Evolutionary conservation across 352 stramenopile genomes (phyloP), one percentile per base, ranked within the genome.

Genomic region (Pythium aquatile): DNA sequence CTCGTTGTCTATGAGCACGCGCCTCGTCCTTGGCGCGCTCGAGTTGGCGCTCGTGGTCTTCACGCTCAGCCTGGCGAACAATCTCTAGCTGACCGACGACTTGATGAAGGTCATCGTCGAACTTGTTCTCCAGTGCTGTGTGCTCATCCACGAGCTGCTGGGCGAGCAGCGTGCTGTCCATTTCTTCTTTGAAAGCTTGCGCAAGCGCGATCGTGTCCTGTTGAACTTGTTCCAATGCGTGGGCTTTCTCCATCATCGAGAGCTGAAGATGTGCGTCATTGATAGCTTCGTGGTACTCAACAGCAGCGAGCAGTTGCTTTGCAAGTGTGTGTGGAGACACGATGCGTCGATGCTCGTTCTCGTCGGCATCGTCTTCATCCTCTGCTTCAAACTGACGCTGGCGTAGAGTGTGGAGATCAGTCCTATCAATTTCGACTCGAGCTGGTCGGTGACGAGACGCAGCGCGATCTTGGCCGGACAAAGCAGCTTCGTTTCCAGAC

Each of bases 251-350:
- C 70, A 92, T 83, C 58, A 78, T 72, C 1, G 73, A 64, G 10
- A 90, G 37, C 42, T 90, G 79, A 17, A 88, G 51, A 26, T 90
- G 81, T 0, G 83, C 83, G 2, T 88, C 78, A 28, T 82, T 71
- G 29, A 92, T 78, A 1, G 77, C 69, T 59, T 92, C 83, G 55
- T 89, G 80, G 37, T 85, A 90, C 49, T 87, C 83, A 1, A 92
- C 77, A 33, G 82, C 81, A 7, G 81, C 81, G 7, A 92, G 64
- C 30, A 92, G 47, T 11, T 60, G 69, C 33, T 71, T 78, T 0
- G 81, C 76, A 0, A 92, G 75, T 2, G 79, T 73, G 17, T 63
- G 70, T 1, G 83, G 79, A 0, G 83, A 90, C 49, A 85, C 64
- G 11, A 78, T 37, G 0, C 63, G 63, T 26, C 17, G 3, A 17